Conservation (phyloP, 371 early-diverging fungal species). For the Mortierella sp. region DNA sequence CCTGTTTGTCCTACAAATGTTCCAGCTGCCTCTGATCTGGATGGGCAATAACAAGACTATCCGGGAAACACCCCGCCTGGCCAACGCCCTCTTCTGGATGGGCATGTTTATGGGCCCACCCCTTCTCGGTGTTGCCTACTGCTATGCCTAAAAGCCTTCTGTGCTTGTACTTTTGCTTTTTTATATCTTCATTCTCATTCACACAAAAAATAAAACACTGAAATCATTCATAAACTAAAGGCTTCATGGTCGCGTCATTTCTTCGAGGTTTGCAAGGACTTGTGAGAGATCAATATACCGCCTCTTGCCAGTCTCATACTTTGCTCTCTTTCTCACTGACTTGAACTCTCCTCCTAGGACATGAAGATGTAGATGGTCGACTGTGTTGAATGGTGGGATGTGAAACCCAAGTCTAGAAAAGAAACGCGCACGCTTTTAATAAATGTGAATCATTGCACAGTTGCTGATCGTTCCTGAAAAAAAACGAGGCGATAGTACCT, state of each 20-base stretch:
- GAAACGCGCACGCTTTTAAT: not conserved
- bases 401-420: slow-evolving; percentile 37
- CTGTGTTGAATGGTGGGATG: slow-evolving; percentile 36
- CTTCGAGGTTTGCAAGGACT: slow-evolving; percentile 20
- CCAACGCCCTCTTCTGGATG: slow-evolving; percentile 92
- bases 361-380: slow-evolving; percentile 45
- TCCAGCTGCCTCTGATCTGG: slow-evolving; percentile 93
- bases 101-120: slow-evolving; percentile 88
- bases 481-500: slow-evolving; percentile 10
- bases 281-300: slow-evolving; percentile 36
- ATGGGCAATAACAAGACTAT: slow-evolving; percentile 73
- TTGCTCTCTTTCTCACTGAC: slow-evolving; percentile 6
- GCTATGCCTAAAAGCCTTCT: slow-evolving; percentile 56
- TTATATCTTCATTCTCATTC: slow-evolving; percentile 1
- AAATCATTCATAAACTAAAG: not conserved
- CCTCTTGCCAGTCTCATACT: slow-evolving; percentile 34
- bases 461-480: no score
- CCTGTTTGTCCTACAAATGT: slow-evolving; percentile 91
- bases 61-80: slow-evolving; percentile 72
- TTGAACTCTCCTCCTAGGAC: slow-evolving; percentile 36
- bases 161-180: not conserved
- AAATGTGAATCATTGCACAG: no score
- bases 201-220: not conserved
- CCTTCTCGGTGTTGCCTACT: slow-evolving; percentile 82
- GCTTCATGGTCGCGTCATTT: not conserved